These are phyloP conservation scores for Babesia ovata DNA, from an alignment of 169 alveolate genomes.

Conservation along the genomic window DNA sequence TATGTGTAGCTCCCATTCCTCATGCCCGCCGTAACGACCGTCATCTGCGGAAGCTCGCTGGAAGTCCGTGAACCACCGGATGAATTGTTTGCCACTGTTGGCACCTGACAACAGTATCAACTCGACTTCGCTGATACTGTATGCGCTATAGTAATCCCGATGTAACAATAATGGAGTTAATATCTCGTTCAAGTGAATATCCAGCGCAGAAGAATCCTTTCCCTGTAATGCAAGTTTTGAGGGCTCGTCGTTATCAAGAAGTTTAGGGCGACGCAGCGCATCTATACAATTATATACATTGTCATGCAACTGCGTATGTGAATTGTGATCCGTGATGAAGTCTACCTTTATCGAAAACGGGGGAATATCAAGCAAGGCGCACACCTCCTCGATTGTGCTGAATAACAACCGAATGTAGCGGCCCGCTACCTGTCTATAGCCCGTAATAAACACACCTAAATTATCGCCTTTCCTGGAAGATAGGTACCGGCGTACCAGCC, in stretches of 20 bases:
- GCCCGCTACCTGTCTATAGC: slow-evolving; percentile 28
- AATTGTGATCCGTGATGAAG: slow-evolving; percentile 18
- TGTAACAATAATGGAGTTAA: slow-evolving; percentile 20
- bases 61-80: slow-evolving; percentile 40
- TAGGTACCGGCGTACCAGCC: slow-evolving; percentile 14
- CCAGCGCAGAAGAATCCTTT: slow-evolving; percentile 26
- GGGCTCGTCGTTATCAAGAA: neutral
- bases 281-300: slow-evolving; percentile 12
- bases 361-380: slow-evolving; percentile 25
- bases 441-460: neutral
- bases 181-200: slow-evolving; percentile 5
- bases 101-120: slow-evolving; percentile 38
- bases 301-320: neutral
- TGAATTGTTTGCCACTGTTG: slow-evolving; percentile 40
- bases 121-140: slow-evolving; percentile 19
- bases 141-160: slow-evolving; percentile 6
- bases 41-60: slow-evolving; percentile 9
- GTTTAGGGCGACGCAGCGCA: neutral
- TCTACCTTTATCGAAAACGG: slow-evolving; percentile 4
- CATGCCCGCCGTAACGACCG: neutral
- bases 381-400: slow-evolving; percentile 32
- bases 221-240: neutral
- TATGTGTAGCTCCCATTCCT: slow-evolving; percentile 31
- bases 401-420: slow-evolving; percentile 7
- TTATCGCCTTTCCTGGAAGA: neutral